Percentiles rank a stretch among this genome's conserved stretches.
phyloP scores from a whole-genome alignment of 2,329 filamentous ascomycete species.

The Bipolaris victoriae region DNA sequence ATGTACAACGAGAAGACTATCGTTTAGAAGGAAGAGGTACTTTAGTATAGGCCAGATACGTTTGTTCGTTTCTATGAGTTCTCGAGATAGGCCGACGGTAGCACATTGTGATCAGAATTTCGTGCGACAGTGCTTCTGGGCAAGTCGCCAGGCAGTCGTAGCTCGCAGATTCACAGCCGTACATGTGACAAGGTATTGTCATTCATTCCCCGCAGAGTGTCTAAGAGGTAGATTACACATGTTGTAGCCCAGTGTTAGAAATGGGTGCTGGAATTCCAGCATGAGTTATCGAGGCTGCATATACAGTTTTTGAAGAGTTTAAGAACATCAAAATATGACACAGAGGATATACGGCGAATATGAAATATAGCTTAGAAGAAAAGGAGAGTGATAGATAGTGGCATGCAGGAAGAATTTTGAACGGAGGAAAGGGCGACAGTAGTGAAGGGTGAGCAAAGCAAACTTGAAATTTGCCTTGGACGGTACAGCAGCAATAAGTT shows the following conservation, averaged over 20 bases:
- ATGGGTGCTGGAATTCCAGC: neutral
- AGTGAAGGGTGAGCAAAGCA: neutral
- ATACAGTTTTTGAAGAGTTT: neutral
- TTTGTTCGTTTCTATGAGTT: neutral
- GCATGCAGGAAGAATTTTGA: neutral
- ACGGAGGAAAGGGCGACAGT: neutral
- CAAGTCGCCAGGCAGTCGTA: conserved; percentile 11
- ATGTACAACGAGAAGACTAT: neutral
- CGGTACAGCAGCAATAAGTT: neutral
- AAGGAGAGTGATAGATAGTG: neutral
- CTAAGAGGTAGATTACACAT: neutral
- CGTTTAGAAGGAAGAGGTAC: neutral
- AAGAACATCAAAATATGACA: neutral
- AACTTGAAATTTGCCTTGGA: neutral
- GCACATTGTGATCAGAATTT: conserved; percentile 9
- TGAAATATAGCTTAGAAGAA: neutral
- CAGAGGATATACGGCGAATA: neutral
- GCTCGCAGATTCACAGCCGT: conserved; percentile 15
- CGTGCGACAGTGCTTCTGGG: conserved; percentile 1
- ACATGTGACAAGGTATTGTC: conserved; percentile 8
- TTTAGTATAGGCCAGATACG: neutral
- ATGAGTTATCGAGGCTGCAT: neutral
- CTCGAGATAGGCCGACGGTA: conserved; percentile 1
- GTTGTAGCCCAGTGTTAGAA: neutral
- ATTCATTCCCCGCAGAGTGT: neutral